Evolutionary conservation across 352 stramenopile species (phyloP).

Genomic region (Pseudoperonospora humuli): DNA sequence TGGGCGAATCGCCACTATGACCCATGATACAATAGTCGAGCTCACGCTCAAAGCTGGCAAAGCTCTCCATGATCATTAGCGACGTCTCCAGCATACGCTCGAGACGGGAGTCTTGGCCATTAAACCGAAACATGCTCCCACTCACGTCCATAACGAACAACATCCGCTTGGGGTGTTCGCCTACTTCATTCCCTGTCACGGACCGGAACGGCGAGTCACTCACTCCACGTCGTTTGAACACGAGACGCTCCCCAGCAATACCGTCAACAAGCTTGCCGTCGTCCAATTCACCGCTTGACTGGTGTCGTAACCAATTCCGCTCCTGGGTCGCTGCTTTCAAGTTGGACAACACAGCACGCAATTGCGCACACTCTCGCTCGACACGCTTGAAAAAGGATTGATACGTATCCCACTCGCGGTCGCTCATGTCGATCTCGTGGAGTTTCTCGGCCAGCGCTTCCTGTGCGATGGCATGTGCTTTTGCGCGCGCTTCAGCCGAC

Average conservation of each 20-base stretch:
- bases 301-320: slow-evolving; percentile 89
- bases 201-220: slow-evolving; percentile 47
- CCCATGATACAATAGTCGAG: slow-evolving; percentile 91
- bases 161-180: slow-evolving; percentile 65
- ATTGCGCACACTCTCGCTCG: slow-evolving; percentile 67
- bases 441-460: slow-evolving; percentile 61
- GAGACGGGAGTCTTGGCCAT: slow-evolving; percentile 88
- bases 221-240: slow-evolving; percentile 90
- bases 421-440: slow-evolving; percentile 79
- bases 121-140: slow-evolving; percentile 92
- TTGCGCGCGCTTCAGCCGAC: slow-evolving; percentile 63
- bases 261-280: slow-evolving; percentile 92
- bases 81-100: slow-evolving; percentile 90
- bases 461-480: slow-evolving; percentile 65
- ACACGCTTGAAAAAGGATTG: slow-evolving; percentile 62
- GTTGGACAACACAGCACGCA: slow-evolving; percentile 74
- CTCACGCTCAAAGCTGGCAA: slow-evolving; percentile 83
- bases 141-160: slow-evolving; percentile 92
- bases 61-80: slow-evolving; percentile 94
- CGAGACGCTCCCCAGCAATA: slow-evolving; percentile 84
- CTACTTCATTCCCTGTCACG: slow-evolving; percentile 13
- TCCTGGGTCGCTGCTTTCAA: slow-evolving; percentile 84
- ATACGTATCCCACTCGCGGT: slow-evolving; percentile 76
- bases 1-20: slow-evolving; percentile 84
- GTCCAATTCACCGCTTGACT: slow-evolving; percentile 92